Conservation (phyloP, 2,329 filamentous ascomycete species). For the Ascochyta koolunga region DNA sequence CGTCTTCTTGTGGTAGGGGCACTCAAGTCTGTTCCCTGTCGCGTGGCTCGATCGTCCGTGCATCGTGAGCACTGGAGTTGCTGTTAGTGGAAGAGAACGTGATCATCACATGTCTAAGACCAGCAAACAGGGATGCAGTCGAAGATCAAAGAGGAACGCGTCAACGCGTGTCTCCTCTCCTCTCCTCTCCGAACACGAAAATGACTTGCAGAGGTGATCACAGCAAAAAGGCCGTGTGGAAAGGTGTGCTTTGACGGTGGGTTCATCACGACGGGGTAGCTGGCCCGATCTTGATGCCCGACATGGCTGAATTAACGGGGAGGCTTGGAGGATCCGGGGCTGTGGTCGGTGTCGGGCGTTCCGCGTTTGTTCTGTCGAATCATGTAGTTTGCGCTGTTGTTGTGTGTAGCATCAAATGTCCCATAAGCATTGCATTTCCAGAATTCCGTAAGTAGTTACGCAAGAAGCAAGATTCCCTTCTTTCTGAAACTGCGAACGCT, state of each 20-base stretch:
- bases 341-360: slow-evolving; percentile 4
- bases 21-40: slow-evolving; percentile 19
- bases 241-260: slow-evolving; percentile 1
- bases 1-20: neutral
- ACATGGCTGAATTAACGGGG: slow-evolving; percentile 20
- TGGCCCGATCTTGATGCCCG: slow-evolving; percentile 15
- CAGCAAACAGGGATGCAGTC: slow-evolving; percentile 4
- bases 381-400: neutral
- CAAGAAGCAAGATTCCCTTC: slow-evolving; percentile 1
- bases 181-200: slow-evolving; percentile 17
- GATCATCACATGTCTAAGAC: slow-evolving; percentile 5
- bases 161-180: slow-evolving; percentile 3
- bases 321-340: slow-evolving; percentile 10
- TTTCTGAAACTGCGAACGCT: slow-evolving; percentile 3
- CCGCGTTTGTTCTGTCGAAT: slow-evolving; percentile 2
- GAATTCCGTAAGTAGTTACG: neutral
- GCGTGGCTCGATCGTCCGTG: slow-evolving; percentile 25
- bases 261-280: slow-evolving; percentile 5
- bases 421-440: slow-evolving; percentile 1
- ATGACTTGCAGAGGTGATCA: slow-evolving; percentile 23
- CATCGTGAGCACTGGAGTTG: slow-evolving; percentile 3
- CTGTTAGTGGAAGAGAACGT: slow-evolving; percentile 5
- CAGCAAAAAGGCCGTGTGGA: neutral
- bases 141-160: slow-evolving; percentile 2
- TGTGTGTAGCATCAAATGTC: neutral